Conservation (phyloP, 768 basidiomycete genomes). For the Crepidotus variabilis region DNA sequence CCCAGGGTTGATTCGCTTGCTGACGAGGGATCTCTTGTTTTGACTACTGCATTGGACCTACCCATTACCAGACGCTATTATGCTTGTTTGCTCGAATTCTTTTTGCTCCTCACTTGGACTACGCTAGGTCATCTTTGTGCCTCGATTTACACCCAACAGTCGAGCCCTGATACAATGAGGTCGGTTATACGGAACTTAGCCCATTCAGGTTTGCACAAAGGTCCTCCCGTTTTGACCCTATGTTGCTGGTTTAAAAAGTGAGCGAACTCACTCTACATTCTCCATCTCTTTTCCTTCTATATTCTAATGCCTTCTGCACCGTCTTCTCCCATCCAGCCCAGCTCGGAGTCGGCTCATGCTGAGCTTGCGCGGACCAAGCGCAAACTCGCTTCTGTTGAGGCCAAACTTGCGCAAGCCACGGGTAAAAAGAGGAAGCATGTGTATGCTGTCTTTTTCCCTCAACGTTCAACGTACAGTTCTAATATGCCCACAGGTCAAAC, state of each 20-base stretch:
- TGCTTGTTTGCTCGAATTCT: no score
- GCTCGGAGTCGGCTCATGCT: not conserved
- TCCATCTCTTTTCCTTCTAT: not conserved
- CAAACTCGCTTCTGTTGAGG: not conserved
- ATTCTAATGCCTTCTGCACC: conserved; percentile 1
- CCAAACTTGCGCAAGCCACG: not conserved
- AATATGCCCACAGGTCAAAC: not conserved
- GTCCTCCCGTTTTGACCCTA: no score
- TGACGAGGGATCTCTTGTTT: no score
- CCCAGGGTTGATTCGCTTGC: no score
- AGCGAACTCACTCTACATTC: not conserved
- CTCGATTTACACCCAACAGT: no score
- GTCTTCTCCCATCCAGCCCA: not conserved
- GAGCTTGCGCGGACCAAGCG: not conserved
- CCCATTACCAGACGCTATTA: no score
- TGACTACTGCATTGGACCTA: no score
- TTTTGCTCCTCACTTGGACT: no score
- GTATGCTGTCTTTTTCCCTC: not conserved
- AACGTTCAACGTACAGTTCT: not conserved
- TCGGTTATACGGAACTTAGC: no score
- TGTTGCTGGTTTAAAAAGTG: not conserved
- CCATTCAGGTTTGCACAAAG: no score
- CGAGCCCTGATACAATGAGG: no score
- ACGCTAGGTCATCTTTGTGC: no score
- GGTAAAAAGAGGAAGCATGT: not conserved